Base-by-base conservation (phyloP, 139 green algal species). In the Chlamydomonas sp. region DNA sequence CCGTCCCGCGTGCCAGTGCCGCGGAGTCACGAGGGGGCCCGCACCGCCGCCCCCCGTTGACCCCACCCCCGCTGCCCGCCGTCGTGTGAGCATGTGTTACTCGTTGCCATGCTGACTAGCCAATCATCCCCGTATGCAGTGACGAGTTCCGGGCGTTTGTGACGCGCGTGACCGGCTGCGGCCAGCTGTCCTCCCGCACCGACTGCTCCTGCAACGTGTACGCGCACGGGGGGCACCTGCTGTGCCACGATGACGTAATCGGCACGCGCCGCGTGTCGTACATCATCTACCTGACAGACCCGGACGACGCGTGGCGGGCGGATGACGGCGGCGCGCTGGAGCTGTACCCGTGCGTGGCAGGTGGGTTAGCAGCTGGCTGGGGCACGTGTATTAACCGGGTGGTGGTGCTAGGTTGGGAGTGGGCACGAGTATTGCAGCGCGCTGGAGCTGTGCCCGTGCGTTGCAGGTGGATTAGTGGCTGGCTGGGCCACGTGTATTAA, bases 221-320 rank as follows among this genome's bases (percentile, higher is more conserved):
- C 87, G 90, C 95, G 2, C 82, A 94, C 58, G 94, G 95, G 49
- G 90, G 96, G 57, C 95, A 97, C 88, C 87, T 95, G 79, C 89
- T 96, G 60, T 96, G 94, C 82, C 97, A 99, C 85, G 97, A 99
- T 90, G 97, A 98, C 89, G 97, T 99, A 57, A 99, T 99, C 78
- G 95, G 92, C 63, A 95, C 91, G 77, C 93, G 96, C 20, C 88
- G 93, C 2, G 95, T 99, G 68, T 97, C 94, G 0, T 99, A 94
- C 91, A 98, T 99, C 83, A 94, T 99, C 63, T 99, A 99, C 90
- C 92, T 99, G 7, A 98, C 96, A 18, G 96, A 99, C 91, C 96
- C 97, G 0, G 95, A 98, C 57, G 88, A 94, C 8, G 73, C 75
- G 0, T 99, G 96, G 96, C 91, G 73, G 1, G 87, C 85, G 4